These are phyloP conservation scores for Aspergillus sp. DNA, from an alignment of 2,329 filamentous ascomycete species.

Conservation along the genomic window DNA sequence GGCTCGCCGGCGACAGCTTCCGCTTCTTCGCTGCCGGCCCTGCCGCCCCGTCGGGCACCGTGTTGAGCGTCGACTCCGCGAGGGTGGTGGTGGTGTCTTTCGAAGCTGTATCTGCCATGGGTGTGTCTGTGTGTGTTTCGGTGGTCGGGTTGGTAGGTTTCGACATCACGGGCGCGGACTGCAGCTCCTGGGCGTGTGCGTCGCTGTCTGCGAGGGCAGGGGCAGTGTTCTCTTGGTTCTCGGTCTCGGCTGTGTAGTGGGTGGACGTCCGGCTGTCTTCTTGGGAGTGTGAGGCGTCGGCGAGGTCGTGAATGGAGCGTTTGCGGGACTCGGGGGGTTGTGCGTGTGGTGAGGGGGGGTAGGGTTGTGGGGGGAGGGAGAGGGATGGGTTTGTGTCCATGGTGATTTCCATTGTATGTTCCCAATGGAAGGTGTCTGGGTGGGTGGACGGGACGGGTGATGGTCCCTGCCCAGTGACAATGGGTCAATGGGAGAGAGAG, in stretches of 20 bases:
- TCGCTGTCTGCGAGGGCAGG: not conserved
- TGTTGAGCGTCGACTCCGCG: not conserved
- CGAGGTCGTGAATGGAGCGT: conserved; percentile 28
- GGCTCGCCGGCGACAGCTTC: conserved; percentile 30
- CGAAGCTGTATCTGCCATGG: not conserved
- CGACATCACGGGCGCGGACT: not conserved
- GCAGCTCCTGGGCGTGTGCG: not conserved
- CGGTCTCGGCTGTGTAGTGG: conserved; percentile 11
- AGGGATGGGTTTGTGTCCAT: conserved; percentile 22
- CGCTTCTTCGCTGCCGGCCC: conserved; percentile 27
- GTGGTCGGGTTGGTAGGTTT: not conserved
- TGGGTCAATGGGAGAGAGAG: not conserved
- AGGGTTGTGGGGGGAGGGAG: conserved; percentile 20
- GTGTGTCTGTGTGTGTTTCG: not conserved
- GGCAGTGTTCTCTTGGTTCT: conserved; percentile 22
- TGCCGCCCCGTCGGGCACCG: not conserved
- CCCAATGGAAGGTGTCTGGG: no score
- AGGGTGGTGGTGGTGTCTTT: not conserved
- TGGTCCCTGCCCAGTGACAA: not conserved
- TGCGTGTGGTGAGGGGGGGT: conserved; percentile 8
- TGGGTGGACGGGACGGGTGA: no score
- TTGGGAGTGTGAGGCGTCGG: conserved; percentile 7
- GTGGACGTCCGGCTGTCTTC: conserved; percentile 3
- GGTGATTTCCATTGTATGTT: conserved; percentile 7
- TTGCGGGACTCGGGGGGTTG: conserved; percentile 24